These are phyloP conservation scores for Cyclocybe cylindracea DNA, from an alignment of 768 basidiomycete genomes.

Conservation along the genomic window DNA sequence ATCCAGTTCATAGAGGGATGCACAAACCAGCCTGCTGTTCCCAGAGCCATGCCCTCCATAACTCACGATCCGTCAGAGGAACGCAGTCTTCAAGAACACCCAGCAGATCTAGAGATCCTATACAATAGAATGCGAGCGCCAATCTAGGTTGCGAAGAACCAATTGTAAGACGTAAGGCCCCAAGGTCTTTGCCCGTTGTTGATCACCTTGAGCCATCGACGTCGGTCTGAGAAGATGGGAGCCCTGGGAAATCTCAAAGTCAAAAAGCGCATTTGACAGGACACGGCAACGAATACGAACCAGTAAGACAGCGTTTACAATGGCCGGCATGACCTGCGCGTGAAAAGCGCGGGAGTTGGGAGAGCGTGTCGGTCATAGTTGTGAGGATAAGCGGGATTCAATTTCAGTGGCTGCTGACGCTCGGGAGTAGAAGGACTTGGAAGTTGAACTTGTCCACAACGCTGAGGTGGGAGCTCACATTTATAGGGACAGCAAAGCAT, in stretches of 20 bases:
- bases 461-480: slow-evolving; percentile 1
- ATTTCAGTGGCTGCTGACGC: slow-evolving; percentile 8
- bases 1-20: neutral
- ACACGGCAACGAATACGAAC: slow-evolving; percentile 17
- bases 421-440: neutral
- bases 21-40: slow-evolving; percentile 64
- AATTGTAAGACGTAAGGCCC: slow-evolving; percentile 9
- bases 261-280: neutral
- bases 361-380: slow-evolving; percentile 15
- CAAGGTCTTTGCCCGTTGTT: slow-evolving; percentile 14
- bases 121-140: slow-evolving; percentile 86
- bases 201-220: slow-evolving; percentile 72
- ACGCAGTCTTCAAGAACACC: slow-evolving; percentile 49
- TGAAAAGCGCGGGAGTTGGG: slow-evolving; percentile 34
- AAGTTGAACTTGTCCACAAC: neutral
- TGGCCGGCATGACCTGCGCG: slow-evolving; percentile 63
- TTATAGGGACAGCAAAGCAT: slow-evolving; percentile 11
- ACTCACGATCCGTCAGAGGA: slow-evolving; percentile 50
- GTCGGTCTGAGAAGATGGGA: slow-evolving; percentile 70
- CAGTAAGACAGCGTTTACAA: slow-evolving; percentile 66
- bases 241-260: slow-evolving; percentile 30
- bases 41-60: slow-evolving; percentile 89
- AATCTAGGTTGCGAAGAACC: slow-evolving; percentile 47
- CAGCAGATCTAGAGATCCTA: slow-evolving; percentile 82
- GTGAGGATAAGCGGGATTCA: slow-evolving; percentile 6